A percentile compares a stretch with the other conserved stretches of the same genome.
These are phyloP conservation scores for Fusarium foetens DNA, from an alignment of 2,329 filamentous ascomycete genomes.

Conservation along the genomic window DNA sequence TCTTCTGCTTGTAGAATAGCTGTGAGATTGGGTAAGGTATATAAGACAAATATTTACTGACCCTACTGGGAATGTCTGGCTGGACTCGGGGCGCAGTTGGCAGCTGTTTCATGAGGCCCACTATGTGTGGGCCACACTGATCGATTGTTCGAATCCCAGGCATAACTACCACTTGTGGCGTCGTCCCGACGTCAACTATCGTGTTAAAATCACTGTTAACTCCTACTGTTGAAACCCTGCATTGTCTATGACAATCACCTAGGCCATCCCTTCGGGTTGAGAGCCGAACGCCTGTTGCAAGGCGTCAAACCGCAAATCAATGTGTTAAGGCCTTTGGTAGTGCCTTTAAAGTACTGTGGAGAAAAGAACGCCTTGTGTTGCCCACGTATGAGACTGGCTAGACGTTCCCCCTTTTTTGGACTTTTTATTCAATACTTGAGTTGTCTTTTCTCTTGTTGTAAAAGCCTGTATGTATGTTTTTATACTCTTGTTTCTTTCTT, in stretches of 20 bases:
- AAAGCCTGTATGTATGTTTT: neutral
- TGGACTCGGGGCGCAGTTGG: neutral
- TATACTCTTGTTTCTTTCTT: rapidly evolving
- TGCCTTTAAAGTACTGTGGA: conserved; percentile 25
- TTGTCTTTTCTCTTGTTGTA: neutral
- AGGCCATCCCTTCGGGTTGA: neutral
- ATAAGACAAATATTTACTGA: rapidly evolving
- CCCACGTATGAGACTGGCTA: neutral
- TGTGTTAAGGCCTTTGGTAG: conserved; percentile 20
- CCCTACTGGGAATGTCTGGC: neutral
- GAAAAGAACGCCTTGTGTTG: neutral
- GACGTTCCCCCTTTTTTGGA: neutral
- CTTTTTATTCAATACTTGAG: neutral
- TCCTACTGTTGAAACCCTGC: too few species aligned
- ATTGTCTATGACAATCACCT: neutral
- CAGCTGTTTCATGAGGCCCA: neutral
- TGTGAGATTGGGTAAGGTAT: neutral
- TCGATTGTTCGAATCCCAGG: conserved; percentile 24
- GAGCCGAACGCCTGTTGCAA: neutral
- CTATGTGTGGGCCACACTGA: neutral
- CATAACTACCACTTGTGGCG: conserved; percentile 20
- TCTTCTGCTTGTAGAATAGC: too few species aligned
- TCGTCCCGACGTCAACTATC: neutral
- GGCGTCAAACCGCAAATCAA: neutral
- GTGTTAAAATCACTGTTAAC: neutral